Evolutionary conservation across 2,329 filamentous ascomycete species (phyloP).

Genomic region (Hirsutella minnesotensis): DNA sequence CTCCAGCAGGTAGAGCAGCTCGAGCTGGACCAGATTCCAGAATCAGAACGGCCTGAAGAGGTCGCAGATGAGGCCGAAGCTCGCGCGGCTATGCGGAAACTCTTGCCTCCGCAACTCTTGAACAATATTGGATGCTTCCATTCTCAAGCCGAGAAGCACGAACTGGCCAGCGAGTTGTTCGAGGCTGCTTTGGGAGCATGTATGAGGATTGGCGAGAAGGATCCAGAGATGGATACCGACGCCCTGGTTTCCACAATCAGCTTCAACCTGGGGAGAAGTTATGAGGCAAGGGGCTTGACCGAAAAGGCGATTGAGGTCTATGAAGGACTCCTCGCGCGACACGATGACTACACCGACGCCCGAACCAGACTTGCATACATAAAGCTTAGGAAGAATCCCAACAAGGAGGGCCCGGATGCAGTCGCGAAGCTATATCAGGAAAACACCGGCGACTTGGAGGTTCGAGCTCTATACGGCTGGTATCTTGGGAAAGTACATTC

Average conservation of each 20-base stretch:
- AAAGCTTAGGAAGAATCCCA: conserved; percentile 66
- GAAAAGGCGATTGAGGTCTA: conserved; percentile 85
- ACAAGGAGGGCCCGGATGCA: conserved; percentile 75
- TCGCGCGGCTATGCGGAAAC: conserved; percentile 55
- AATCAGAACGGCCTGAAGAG: conserved; percentile 53
- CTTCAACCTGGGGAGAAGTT: conserved; percentile 89
- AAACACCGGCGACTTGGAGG: conserved; percentile 76
- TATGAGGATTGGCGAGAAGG: conserved; percentile 65
- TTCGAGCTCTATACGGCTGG: conserved; percentile 89
- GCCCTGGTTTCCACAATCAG: conserved; percentile 90
- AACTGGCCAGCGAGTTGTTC: conserved; percentile 74
- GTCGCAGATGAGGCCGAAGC: conserved; percentile 44
- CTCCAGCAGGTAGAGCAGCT: conserved; percentile 86
- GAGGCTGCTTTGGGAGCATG: conserved; percentile 85
- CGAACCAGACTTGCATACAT: conserved; percentile 84
- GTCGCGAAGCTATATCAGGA: conserved; percentile 78
- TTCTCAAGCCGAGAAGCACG: conserved; percentile 74
- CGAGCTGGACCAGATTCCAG: conserved; percentile 66
- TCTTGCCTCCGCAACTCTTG: conserved; percentile 76
- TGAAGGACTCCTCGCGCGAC: conserved; percentile 70
- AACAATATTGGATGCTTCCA: conserved; percentile 98
- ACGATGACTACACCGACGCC: conserved; percentile 87
- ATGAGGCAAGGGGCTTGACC: conserved; percentile 70
- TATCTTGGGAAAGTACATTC: conserved; percentile 72
- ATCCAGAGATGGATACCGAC: conserved; percentile 71